Evolutionary conservation across 306 rosid genomes (phyloP), one percentile per base, ranked within the genome.

Genomic region (Quercus ilex): DNA sequence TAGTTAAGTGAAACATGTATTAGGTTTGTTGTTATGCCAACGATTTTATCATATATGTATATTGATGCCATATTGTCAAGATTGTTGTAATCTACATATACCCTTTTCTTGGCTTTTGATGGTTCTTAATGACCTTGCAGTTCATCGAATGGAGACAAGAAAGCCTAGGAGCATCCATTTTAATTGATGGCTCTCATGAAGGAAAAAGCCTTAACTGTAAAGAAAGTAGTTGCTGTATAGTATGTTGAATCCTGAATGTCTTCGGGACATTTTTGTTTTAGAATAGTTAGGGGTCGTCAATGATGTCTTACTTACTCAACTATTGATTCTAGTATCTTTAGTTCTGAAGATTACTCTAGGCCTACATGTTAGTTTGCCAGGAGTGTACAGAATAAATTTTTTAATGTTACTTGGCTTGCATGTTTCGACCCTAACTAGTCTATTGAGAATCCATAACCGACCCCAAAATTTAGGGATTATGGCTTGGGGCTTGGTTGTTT

Each of bases 81-180:
- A 53, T 55, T 35, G 52, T 26, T 59, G 18, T 26, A 21, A 23
- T 53, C 31, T 4, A 12, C 41, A 62, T 18, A 19, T 33, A 41
- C 7, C 17, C 15, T 30, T 55, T 53, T 26, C 38, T 28, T 73
- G 59, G 43, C 26, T 52, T 53, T 49, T 78, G 31, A 43, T 65
- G 20, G 78, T 74, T 81, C 52, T 68, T 17, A 65, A 78, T 25
- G 74, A 35, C n/a, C 74, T 56, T 77, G 84, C 80, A 55, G 84
- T 82, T 74, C 76, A 28, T 20, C 58, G 60, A 68, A 74, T 49
- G 82, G 65, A 83, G 75, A 35, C 60, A 4, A 55, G 49, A 43
- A 73, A 80, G 82, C 59, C 60, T 4, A 21, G 77, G 71, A 21
- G 64, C 53, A 43, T 15, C 75, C 56, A 4, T 68, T 75, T 65